phyloP scores from a whole-genome alignment of 2,329 filamentous ascomycete species.

The Sphaerostilbella broomeana region DNA sequence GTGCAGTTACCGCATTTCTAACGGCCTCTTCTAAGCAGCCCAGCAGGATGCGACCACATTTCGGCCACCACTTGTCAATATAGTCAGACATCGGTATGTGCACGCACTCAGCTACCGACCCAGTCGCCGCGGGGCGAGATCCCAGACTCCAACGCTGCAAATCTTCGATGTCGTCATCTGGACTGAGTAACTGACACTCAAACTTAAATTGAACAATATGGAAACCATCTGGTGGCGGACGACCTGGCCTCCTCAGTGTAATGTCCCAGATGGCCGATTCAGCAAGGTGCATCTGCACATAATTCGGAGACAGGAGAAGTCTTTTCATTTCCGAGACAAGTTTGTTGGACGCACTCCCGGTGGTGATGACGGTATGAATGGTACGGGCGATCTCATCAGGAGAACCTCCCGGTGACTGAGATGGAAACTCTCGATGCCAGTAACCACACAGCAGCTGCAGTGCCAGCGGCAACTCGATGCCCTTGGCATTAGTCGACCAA shows the following conservation, averaged over 20 bases:
- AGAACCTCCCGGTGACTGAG: constrained; percentile 27
- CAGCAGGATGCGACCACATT: constrained; percentile 25
- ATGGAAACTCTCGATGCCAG: constrained; percentile 30
- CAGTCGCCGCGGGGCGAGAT: constrained; percentile 28
- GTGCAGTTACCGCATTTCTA: constrained; percentile 21
- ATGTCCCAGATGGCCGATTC: constrained; percentile 33
- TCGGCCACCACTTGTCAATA: constrained; percentile 26
- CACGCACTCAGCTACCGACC: constrained; percentile 27
- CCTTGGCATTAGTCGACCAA: constrained; percentile 27
- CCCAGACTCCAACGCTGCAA: constrained; percentile 24
- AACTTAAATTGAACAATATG: constrained; percentile 31
- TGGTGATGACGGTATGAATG: constrained; percentile 24
- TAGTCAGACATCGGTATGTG: constrained; percentile 30
- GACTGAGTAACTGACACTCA: constrained; percentile 28
- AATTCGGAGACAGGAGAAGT: constrained; percentile 28
- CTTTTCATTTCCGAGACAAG: constrained; percentile 26
- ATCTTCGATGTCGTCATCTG: constrained; percentile 23
- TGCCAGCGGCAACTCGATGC: constrained; percentile 29
- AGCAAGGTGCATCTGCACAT: constrained; percentile 32
- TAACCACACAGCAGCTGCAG: constrained; percentile 31
- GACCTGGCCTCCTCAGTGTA: constrained; percentile 24
- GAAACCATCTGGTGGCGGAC: constrained; percentile 29
- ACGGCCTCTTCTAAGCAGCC: constrained; percentile 28
- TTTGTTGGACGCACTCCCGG: constrained; percentile 22
- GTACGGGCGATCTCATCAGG: constrained; percentile 30